Conservation (phyloP, 768 basidiomycete species). For the Amylocystis lapponica region DNA sequence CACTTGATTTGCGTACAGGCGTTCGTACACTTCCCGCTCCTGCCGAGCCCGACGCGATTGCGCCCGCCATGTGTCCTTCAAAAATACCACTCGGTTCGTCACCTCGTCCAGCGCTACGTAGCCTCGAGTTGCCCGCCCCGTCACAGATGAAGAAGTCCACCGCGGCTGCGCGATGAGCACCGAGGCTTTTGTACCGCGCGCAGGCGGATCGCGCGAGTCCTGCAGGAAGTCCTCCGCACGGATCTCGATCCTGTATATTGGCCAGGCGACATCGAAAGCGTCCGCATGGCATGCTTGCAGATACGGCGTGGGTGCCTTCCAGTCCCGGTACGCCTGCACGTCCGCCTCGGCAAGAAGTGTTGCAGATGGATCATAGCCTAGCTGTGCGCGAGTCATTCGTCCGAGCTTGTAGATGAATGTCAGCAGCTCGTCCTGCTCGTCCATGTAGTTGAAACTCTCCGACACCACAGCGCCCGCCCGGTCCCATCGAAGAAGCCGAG, state of each 20-base stretch:
- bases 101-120: constrained; percentile 8
- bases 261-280: not conserved
- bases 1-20: not conserved
- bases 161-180: too few species aligned
- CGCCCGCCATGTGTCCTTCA: constrained; percentile 11
- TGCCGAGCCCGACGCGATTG: not conserved
- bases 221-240: not conserved
- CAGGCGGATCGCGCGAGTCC: too few species aligned
- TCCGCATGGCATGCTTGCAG: not conserved
- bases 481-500: constrained; percentile 5
- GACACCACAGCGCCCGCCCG: constrained; percentile 4
- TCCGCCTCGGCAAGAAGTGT: constrained; percentile 1
- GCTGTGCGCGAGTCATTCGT: not conserved
- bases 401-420: not conserved
- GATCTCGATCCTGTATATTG: constrained; percentile 1
- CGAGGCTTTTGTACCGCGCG: too few species aligned
- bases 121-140: constrained; percentile 6
- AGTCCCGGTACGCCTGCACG: not conserved
- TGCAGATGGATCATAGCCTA: constrained; percentile 5
- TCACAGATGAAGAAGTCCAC: not conserved
- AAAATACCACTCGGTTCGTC: constrained; percentile 4
- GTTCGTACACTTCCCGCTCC: constrained; percentile 6
- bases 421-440: not conserved
- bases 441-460: constrained; percentile 2
- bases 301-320: not conserved